Conservation (phyloP, 73 alveolate species). For the Paraurostyla sp. region DNA sequence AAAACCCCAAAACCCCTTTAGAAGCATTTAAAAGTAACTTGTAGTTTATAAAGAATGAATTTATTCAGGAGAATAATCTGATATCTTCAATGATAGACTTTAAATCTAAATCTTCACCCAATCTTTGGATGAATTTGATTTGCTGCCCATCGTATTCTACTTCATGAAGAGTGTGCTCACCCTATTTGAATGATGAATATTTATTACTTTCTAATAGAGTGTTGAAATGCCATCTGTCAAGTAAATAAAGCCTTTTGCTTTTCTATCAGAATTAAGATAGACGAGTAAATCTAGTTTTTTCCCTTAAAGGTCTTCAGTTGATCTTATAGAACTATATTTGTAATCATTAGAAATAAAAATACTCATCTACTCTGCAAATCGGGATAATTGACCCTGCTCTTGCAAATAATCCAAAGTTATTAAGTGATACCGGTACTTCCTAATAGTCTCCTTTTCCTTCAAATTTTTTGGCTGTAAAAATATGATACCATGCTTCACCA, state of each 20-base stretch:
- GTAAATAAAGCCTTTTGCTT: slow-evolving; percentile 70
- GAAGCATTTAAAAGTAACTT: not conserved
- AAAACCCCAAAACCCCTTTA: slow-evolving; percentile 52
- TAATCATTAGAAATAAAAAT: not conserved
- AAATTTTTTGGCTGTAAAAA: slow-evolving; percentile 1
- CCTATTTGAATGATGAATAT: not conserved
- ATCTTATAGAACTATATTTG: slow-evolving; percentile 27
- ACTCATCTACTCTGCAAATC: slow-evolving; percentile 36
- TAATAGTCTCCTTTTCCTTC: not conserved
- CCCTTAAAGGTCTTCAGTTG: slow-evolving; percentile 8
- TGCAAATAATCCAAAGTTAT: slow-evolving; percentile 54
- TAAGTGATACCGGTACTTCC: not conserved
- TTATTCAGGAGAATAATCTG: not conserved
- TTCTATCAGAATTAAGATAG: slow-evolving; percentile 59
- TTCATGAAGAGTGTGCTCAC: slow-evolving; percentile 22
- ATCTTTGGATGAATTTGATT: not conserved
- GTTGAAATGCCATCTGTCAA: slow-evolving; percentile 73
- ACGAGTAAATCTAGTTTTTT: slow-evolving; percentile 17
- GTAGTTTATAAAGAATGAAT: not conserved
- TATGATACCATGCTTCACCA: slow-evolving; percentile 43
- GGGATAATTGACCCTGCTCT: slow-evolving; percentile 77
- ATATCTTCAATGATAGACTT: not conserved
- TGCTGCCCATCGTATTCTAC: not conserved
- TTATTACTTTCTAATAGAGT: slow-evolving; percentile 37
- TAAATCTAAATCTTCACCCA: not conserved